Evolutionary conservation across 2,329 filamentous ascomycete species (phyloP).

Genomic region (Ceratocystiopsis minuta): DNA sequence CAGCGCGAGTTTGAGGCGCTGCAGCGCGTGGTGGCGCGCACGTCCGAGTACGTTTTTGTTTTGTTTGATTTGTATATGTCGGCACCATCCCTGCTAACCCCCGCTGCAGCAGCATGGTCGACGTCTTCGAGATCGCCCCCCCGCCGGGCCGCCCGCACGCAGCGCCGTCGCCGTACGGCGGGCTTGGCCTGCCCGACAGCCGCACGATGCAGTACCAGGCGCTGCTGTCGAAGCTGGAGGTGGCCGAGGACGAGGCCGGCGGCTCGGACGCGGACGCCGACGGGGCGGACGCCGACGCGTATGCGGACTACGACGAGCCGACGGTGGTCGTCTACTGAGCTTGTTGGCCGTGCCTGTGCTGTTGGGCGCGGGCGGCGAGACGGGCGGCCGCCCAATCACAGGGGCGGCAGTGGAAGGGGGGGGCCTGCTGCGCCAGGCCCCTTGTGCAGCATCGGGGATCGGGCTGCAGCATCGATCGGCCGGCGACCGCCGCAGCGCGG

Average conservation of each 20-base stretch:
- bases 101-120: constrained; percentile 41
- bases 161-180: constrained; percentile 23
- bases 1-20: constrained; percentile 47
- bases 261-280: too few species aligned
- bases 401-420: too few species aligned
- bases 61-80: neutral
- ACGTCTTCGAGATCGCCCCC: constrained; percentile 47
- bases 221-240: constrained; percentile 39
- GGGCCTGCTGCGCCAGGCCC: too few species aligned
- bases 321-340: too few species aligned
- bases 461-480: too few species aligned
- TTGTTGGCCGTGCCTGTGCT: too few species aligned
- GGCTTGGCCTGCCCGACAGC: constrained; percentile 34
- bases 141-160: constrained; percentile 23
- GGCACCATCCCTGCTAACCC: constrained; percentile 1
- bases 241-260: constrained; percentile 19
- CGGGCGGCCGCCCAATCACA: too few species aligned
- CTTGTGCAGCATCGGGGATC: too few species aligned
- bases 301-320: too few species aligned
- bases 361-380: too few species aligned
- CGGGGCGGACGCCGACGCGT: too few species aligned
- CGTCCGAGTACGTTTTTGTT: constrained; percentile 33
- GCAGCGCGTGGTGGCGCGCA: constrained; percentile 44
- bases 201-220: constrained; percentile 41
- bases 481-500: too few species aligned